Evolutionary conservation across 495 filamentous ascomycete species (phyloP).

Genomic region (Aspergillus diversus): DNA sequence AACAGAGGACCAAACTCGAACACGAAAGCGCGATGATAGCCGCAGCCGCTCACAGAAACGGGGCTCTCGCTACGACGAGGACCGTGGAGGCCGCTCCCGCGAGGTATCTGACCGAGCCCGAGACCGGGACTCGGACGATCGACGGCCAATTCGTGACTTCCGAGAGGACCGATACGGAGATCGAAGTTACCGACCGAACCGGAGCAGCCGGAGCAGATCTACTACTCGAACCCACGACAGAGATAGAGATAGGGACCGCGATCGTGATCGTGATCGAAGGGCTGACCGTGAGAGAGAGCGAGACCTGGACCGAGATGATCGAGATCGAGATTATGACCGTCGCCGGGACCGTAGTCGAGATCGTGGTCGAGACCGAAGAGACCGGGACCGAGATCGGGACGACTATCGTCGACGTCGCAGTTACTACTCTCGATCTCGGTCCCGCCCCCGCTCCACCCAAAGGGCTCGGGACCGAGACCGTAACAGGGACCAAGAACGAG

Average conservation of each 20-base stretch:
- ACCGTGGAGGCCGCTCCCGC: constrained; percentile 37
- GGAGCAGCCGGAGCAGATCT: constrained; percentile 47
- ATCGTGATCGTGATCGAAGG: constrained; percentile 38
- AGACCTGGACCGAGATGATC: constrained; percentile 24
- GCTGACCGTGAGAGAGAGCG: constrained; percentile 34
- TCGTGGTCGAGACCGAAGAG: constrained; percentile 24
- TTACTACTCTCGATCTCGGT: constrained; percentile 23
- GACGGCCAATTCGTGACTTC: constrained; percentile 41
- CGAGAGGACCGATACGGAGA: constrained; percentile 36
- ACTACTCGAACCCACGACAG: constrained; percentile 30
- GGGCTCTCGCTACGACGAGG: constrained; percentile 39
- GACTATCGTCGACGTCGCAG: constrained; percentile 33
- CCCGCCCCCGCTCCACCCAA: constrained; percentile 13
- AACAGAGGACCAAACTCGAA: constrained; percentile 34
- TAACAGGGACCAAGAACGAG: constrained; percentile 11
- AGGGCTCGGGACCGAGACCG: constrained; percentile 20
- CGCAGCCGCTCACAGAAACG: constrained; percentile 39
- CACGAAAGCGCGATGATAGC: constrained; percentile 37
- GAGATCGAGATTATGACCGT: constrained; percentile 30
- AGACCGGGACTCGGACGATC: constrained; percentile 41
- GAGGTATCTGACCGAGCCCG: constrained; percentile 41
- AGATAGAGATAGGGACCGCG: constrained; percentile 29
- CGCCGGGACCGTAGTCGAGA: constrained; percentile 31
- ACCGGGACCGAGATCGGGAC: constrained; percentile 23
- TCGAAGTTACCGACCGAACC: constrained; percentile 41